phyloP scores from a whole-genome alignment of 2,329 filamentous ascomycete species.

The Trichophyton simii region DNA sequence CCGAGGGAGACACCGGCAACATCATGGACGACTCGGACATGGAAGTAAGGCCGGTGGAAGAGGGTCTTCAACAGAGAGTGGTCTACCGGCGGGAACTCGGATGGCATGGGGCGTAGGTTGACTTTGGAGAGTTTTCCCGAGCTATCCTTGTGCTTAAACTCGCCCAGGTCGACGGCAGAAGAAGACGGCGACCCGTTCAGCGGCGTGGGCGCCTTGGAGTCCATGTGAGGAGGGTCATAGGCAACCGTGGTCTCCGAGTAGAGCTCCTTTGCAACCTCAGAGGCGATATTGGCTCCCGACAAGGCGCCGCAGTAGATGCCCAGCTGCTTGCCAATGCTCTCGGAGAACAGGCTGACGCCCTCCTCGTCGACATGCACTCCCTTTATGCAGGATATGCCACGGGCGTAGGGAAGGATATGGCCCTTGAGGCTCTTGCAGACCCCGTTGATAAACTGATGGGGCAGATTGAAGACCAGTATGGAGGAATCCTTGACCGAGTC shows the following conservation, averaged over 20 bases:
- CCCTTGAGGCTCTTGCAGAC: constrained; percentile 76
- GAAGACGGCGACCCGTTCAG: constrained; percentile 40
- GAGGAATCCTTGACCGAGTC: constrained; percentile 73
- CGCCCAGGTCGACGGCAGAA: constrained; percentile 31
- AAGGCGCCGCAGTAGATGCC: constrained; percentile 95
- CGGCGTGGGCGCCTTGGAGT: constrained; percentile 62
- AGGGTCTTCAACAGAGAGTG: constrained; percentile 71
- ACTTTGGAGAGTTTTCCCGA: constrained; percentile 55
- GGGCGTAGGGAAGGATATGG: constrained; percentile 79
- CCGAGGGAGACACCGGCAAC: constrained; percentile 94
- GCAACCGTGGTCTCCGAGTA: constrained; percentile 96
- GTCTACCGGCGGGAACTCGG: constrained; percentile 74
- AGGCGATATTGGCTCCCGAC: constrained; percentile 91
- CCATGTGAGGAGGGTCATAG: constrained; percentile 82
- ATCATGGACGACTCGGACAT: constrained; percentile 83
- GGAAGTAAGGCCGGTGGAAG: constrained; percentile 95
- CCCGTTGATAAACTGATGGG: constrained; percentile 77
- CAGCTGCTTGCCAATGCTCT: constrained; percentile 80
- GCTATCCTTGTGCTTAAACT: constrained; percentile 55
- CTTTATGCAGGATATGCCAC: constrained; percentile 96
- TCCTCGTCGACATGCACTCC: constrained; percentile 85
- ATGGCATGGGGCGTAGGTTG: constrained; percentile 61
- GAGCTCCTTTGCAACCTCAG: constrained; percentile 87
- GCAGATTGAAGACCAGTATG: constrained; percentile 89
- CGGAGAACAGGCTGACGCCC: constrained; percentile 79